Evolutionary conservation across 805 yeast species (phyloP).

Genomic region (Clavispora fructus): DNA sequence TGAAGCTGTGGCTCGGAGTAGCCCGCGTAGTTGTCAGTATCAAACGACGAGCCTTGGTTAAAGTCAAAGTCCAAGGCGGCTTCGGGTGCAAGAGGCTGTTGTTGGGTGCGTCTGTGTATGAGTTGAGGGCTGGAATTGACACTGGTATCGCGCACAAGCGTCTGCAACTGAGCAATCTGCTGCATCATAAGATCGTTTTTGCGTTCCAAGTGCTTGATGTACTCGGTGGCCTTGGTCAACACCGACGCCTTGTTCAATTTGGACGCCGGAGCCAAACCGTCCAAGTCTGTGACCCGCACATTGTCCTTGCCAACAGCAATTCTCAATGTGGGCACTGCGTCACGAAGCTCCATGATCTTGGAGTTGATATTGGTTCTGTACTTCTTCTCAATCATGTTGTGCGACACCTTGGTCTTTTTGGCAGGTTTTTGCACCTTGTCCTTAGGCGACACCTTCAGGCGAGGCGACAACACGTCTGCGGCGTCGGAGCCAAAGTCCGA

Average conservation of each 20-base stretch:
- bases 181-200: slow-evolving; percentile 47
- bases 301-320: slow-evolving; percentile 43
- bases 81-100: not conserved
- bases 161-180: slow-evolving; percentile 42
- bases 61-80: not conserved
- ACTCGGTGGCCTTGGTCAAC: slow-evolving; percentile 70
- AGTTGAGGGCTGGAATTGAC: slow-evolving; percentile 2
- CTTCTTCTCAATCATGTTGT: slow-evolving; percentile 76
- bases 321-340: slow-evolving; percentile 73
- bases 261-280: slow-evolving; percentile 71
- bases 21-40: not conserved
- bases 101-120: slow-evolving; percentile 1
- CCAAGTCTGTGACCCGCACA: slow-evolving; percentile 41
- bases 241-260: slow-evolving; percentile 76
- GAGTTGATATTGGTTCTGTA: slow-evolving; percentile 74
- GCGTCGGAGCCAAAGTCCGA: slow-evolving; percentile 1
- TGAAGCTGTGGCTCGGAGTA: not conserved
- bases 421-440: slow-evolving; percentile 38
- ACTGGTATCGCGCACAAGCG: slow-evolving; percentile 32
- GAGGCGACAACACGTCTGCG: not conserved
- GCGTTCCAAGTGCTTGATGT: slow-evolving; percentile 64
- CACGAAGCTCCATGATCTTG: slow-evolving; percentile 62
- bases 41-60: not conserved
- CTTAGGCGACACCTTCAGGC: not conserved
- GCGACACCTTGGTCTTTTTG: slow-evolving; percentile 57